These are phyloP conservation scores for rapeseed (Brassica napus) DNA, from an alignment of 345 rosid species.

Conservation along the genomic window Da-Ae NC_063436.1:19694501-19695000, in stretches of 20 bases:
- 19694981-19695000: neutral
- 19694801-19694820: conserved; percentile 79
- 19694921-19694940: conserved; percentile 50
- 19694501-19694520: conserved; percentile 6
- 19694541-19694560: conserved; percentile 56
- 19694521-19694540: conserved; percentile 25
- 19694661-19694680: conserved; percentile 57
- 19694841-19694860: conserved; percentile 54
- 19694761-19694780: conserved; percentile 64
- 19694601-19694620: conserved; percentile 83
- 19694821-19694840: conserved; percentile 53
- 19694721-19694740: conserved; percentile 46
- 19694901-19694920: conserved; percentile 55
- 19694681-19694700: conserved; percentile 70
- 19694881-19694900: conserved; percentile 48
- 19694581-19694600: conserved; percentile 67
- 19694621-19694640: conserved; percentile 58
- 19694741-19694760: conserved; percentile 51
- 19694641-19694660: conserved; percentile 46
- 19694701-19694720: conserved; percentile 56
- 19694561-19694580: conserved; percentile 66
- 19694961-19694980: neutral
- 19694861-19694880: conserved; percentile 68
- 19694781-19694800: conserved; percentile 75
- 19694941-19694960: conserved; percentile 39